Base-by-base conservation (phyloP, 176 grass and related monocot species). In the Zoysia pacifica region DNA sequence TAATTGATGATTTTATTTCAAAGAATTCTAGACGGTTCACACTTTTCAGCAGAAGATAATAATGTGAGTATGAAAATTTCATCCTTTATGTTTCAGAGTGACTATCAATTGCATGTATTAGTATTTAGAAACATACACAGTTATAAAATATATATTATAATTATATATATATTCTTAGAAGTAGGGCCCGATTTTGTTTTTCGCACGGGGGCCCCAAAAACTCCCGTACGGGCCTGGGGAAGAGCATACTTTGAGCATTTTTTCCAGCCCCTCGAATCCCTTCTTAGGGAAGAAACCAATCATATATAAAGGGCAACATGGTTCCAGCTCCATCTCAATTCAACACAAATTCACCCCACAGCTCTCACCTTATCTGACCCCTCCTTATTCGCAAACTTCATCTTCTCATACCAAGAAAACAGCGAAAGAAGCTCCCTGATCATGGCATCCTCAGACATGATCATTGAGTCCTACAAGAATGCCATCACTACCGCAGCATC, bases 371-470 rank as follows among this genome's bases (percentile, higher is more conserved):
- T 35, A 2, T 47, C 1, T 58, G 44, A 11, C 45, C 69, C 39
- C 49, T 18, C 66, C 19, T 48, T 11, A 73, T 43, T 44, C 20
- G 39, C 37, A 37, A 14, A 0, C n/a, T 39, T 18, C 40, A 45
- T 18, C 4, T 66, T 42, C 70, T 52, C 56, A 39, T 35, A 76
- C 11, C 78, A 81, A n/a, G 11, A 87, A 35, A 18, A 69, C 42
- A 62, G 52, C 20, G 69, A 74, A 79, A 46, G 64, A 55, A 58
- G 55, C 18, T n/a, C 19, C 11, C 61, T 68, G 11, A 54, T 72
- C 86, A 92, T 92, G 90, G 83, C 75, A 18, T 82, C 83, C 49
- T 55, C 71, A 12, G 78, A 87, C 68, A 89, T 85, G 61, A 28
- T 78, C 53, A 35, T 89, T 18, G 82, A 80, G 52, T 62, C 69